These are phyloP conservation scores for Alternaria brassicicola DNA, from an alignment of 2,329 filamentous ascomycete species.

Conservation along the genomic window DNA sequence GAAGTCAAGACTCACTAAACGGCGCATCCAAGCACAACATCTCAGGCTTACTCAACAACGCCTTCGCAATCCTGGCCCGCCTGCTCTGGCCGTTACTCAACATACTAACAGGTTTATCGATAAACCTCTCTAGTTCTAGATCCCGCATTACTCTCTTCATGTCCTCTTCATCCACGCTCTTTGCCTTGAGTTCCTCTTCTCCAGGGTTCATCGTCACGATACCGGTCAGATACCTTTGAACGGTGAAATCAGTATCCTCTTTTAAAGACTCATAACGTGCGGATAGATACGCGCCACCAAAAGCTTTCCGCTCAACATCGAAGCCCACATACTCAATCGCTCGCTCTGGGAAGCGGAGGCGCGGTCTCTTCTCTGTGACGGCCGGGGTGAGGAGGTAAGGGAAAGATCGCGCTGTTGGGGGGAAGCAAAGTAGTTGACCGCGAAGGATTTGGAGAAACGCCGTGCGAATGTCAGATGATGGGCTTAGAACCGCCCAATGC, in stretches of 20 bases:
- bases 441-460: slow-evolving; percentile 79
- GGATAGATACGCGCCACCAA: slow-evolving; percentile 76
- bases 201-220: slow-evolving; percentile 82
- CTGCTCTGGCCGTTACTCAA: slow-evolving; percentile 93
- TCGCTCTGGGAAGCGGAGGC: slow-evolving; percentile 64
- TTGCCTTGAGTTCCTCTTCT: slow-evolving; percentile 55
- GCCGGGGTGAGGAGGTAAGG: slow-evolving; percentile 74
- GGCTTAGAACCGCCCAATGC: slow-evolving; percentile 85
- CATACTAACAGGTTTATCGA: slow-evolving; percentile 84
- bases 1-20: slow-evolving; percentile 65
- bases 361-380: slow-evolving; percentile 58
- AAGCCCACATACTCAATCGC: slow-evolving; percentile 93
- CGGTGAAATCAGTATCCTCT: slow-evolving; percentile 85
- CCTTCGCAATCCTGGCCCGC: slow-evolving; percentile 84
- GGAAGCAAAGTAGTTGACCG: slow-evolving; percentile 76
- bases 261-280: slow-evolving; percentile 88
- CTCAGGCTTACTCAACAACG: slow-evolving; percentile 78
- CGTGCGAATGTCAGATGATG: slow-evolving; percentile 79
- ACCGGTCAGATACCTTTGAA: slow-evolving; percentile 79
- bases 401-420: slow-evolving; percentile 75
- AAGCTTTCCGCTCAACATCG: slow-evolving; percentile 69
- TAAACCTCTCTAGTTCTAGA: slow-evolving; percentile 69
- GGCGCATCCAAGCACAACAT: slow-evolving; percentile 84
- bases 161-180: slow-evolving; percentile 53
- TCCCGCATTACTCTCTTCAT: slow-evolving; percentile 71